Percentiles rank a stretch among this genome's conserved stretches.
These are phyloP conservation scores for Calocera viscosa DNA, from an alignment of 768 basidiomycete species.

Conservation along the genomic window DNA sequence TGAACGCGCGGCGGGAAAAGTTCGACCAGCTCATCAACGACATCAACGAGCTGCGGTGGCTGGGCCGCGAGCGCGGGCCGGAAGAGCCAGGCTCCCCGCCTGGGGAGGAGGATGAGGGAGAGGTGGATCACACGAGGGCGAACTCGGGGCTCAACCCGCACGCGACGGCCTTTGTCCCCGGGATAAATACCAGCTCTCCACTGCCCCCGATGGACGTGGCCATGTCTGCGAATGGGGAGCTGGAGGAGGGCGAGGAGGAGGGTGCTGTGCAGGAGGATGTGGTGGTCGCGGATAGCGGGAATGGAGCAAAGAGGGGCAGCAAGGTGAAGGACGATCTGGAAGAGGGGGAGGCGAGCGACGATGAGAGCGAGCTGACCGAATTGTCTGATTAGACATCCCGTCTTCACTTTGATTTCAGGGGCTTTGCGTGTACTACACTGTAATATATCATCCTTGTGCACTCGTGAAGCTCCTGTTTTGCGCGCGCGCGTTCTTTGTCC, in stretches of 20 bases:
- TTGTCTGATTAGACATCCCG: not conserved
- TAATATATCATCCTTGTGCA: too few relatives aligned
- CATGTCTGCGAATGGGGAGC: slow-evolving; percentile 17
- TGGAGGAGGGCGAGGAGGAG: not conserved
- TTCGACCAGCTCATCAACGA: slow-evolving; percentile 54
- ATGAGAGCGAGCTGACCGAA: not conserved
- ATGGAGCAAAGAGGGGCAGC: slow-evolving; percentile 25
- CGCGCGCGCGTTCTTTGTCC: too few relatives aligned
- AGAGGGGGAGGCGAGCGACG: slow-evolving; percentile 73
- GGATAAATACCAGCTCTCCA: not conserved
- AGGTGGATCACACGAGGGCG: not conserved
- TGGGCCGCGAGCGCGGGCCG: slow-evolving; percentile 55
- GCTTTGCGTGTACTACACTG: too few relatives aligned
- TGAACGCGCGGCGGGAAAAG: slow-evolving; percentile 55
- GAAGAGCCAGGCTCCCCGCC: slow-evolving; percentile 11
- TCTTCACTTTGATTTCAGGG: too few relatives aligned
- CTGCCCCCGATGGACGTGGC: slow-evolving; percentile 20
- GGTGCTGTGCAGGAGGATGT: slow-evolving; percentile 12
- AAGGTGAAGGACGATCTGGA: slow-evolving; percentile 57
- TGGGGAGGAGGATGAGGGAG: not conserved
- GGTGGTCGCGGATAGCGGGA: slow-evolving; percentile 29
- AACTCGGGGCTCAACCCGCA: slow-evolving; percentile 28
- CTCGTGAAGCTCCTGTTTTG: too few relatives aligned
- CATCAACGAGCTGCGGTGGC: slow-evolving; percentile 46
- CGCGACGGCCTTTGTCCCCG: slow-evolving; percentile 29